These are phyloP conservation scores for Phellopilus nigrolimitatus DNA, from an alignment of 1,284 basidiomycete species.

Conservation along the genomic window DNA sequence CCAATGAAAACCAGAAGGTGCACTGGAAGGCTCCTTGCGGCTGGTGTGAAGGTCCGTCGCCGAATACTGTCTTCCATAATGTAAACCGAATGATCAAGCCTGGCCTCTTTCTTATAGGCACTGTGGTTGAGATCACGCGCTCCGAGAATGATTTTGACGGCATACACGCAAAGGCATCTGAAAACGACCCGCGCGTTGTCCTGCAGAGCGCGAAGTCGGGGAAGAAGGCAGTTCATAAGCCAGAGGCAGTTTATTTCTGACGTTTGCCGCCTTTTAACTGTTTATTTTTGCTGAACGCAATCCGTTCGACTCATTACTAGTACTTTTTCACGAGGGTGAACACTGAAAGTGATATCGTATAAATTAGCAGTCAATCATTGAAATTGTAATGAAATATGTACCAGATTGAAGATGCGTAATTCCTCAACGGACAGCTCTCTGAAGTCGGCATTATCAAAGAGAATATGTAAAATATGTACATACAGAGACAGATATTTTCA, in stretches of 20 bases:
- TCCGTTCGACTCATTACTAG: too few species aligned
- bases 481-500: too few species aligned
- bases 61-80: neutral
- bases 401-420: too few species aligned
- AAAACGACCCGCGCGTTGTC: slow-evolving; percentile 16
- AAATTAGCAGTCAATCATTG: too few species aligned
- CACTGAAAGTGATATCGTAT: too few species aligned
- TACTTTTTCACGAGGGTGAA: too few species aligned
- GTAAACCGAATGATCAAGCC: neutral
- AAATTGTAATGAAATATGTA: too few species aligned
- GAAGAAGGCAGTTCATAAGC: slow-evolving; percentile 18
- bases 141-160: slow-evolving; percentile 16
- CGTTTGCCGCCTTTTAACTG: neutral
- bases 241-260: slow-evolving; percentile 18
- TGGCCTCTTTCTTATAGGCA: slow-evolving; percentile 6
- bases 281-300: neutral
- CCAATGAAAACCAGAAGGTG: slow-evolving; percentile 16
- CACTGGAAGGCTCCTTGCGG: slow-evolving; percentile 11
- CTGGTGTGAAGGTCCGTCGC: slow-evolving; percentile 17
- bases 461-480: too few species aligned
- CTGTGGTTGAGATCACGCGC: slow-evolving; percentile 12
- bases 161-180: slow-evolving; percentile 14
- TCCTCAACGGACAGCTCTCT: too few species aligned
- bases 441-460: too few species aligned
- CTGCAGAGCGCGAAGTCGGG: slow-evolving; percentile 18